Evolutionary conservation across 2,329 filamentous ascomycete genomes (phyloP), one percentile per base, ranked within the genome.

Genomic region (Talaromyces sp.): DNA sequence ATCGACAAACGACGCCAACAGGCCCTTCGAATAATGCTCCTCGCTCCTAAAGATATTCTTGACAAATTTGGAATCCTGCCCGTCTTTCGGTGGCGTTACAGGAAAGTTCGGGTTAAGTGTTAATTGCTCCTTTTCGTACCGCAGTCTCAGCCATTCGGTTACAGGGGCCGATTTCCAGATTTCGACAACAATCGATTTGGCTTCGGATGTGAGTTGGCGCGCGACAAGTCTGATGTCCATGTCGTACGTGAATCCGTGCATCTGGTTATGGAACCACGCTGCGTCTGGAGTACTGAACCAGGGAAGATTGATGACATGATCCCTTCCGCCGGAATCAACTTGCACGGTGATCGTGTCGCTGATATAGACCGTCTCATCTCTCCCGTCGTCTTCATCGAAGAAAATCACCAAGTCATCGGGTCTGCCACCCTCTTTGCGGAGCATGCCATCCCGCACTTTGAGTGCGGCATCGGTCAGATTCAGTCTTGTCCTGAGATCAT

Each of bases 241-340:
- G 9, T 57, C 19, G 19, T 54, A 59, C 8, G 22, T 54, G 8
- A 27, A 66, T 1, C 59, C 64, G 19, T 66, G 64, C 64, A 66
- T 62, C 9, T 62, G 52, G 22, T 62, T 58, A 25, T 66, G 60
- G 15, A 66, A 66, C 22, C 62, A 43, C 0, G 52, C 60, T 41
- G 54, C 54, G 31, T 66, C 64, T 3, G 64, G 31, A 15, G 39
- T 54, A 13, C 31, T 54, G 52, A 66, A 66, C 64, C 64, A 66
- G 33, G 64, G 64, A 17, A 66, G 56, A 45, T 66, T 66, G 25
- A 66, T 62, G 1, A 66, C 31, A n/a, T 66, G 59, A 37, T 62
- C 45, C 8, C 19, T 17, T 7, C 31, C 50, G 10, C 64, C 64
- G 5, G 52, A 52, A 17, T 62, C 52, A 10, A 66, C 52, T 17